Evolutionary conservation across 208 protist genomes (phyloP).

Genomic region (Leishmania major): DNA sequence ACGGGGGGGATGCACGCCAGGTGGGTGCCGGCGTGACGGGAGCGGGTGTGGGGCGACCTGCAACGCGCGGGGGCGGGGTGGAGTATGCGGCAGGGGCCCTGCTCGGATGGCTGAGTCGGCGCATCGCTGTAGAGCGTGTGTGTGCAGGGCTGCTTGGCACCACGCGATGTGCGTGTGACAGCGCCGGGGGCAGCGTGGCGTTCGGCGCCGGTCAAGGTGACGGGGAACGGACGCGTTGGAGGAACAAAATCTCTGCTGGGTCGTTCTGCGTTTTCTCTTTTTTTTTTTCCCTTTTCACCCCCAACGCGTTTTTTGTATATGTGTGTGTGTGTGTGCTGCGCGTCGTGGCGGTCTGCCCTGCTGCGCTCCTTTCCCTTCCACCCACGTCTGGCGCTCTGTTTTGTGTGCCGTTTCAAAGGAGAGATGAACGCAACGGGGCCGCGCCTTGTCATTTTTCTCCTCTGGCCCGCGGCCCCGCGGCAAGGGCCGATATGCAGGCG

Average conservation of each 20-base stretch:
- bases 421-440: background rate
- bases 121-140: background rate
- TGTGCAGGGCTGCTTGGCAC: background rate
- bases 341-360: background rate
- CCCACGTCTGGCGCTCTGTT: background rate
- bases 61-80: background rate
- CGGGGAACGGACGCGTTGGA: background rate
- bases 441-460: background rate
- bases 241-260: background rate
- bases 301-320: background rate
- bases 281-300: background rate
- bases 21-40: too few species aligned
- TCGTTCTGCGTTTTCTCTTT: background rate
- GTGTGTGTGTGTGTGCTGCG: too few species aligned
- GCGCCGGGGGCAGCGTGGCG: background rate
- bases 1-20: too few species aligned
- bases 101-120: background rate
- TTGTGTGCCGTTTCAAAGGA: background rate
- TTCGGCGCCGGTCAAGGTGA: too few species aligned
- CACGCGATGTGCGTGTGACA: background rate
- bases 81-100: background rate
- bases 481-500: too few species aligned
- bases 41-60: background rate
- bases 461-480: too few species aligned
- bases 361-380: background rate